Evolutionary conservation across 2,329 filamentous ascomycete genomes (phyloP).

Genomic region (Talaromyces amestolkiae): DNA sequence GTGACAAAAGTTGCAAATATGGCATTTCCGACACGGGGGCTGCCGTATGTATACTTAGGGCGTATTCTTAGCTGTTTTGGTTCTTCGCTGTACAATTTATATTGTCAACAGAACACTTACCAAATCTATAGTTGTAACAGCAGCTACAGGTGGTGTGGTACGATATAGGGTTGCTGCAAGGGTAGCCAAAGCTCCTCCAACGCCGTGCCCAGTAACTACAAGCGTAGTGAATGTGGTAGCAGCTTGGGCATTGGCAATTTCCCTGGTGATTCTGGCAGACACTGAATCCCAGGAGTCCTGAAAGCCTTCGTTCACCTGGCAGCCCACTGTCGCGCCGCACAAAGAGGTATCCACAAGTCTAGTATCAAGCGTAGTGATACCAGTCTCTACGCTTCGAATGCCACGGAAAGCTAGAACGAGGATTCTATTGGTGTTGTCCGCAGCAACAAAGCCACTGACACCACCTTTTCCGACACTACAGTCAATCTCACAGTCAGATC

Average conservation of each 20-base stretch:
- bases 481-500: neutral
- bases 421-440: constrained; percentile 43
- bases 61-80: neutral
- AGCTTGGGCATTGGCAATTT: constrained; percentile 36
- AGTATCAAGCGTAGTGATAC: constrained; percentile 30
- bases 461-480: constrained; percentile 28
- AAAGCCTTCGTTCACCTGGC: constrained; percentile 45
- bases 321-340: constrained; percentile 34
- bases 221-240: constrained; percentile 41
- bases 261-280: constrained; percentile 32
- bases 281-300: constrained; percentile 42
- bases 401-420: constrained; percentile 40
- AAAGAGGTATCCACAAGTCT: constrained; percentile 30
- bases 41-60: constrained; percentile 43
- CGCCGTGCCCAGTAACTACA: constrained; percentile 48
- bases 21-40: constrained; percentile 43
- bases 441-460: constrained; percentile 48
- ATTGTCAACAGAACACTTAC: no score
- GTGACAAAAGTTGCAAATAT: constrained; percentile 40
- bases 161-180: constrained; percentile 46
- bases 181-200: constrained; percentile 49
- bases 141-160: constrained; percentile 20
- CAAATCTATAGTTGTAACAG: no score
- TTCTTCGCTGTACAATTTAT: no score
- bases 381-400: constrained; percentile 30